These are phyloP conservation scores for Fagopyrum tataricum DNA, from an alignment of 148 eudicot species.

Conservation along the genomic window DNA sequence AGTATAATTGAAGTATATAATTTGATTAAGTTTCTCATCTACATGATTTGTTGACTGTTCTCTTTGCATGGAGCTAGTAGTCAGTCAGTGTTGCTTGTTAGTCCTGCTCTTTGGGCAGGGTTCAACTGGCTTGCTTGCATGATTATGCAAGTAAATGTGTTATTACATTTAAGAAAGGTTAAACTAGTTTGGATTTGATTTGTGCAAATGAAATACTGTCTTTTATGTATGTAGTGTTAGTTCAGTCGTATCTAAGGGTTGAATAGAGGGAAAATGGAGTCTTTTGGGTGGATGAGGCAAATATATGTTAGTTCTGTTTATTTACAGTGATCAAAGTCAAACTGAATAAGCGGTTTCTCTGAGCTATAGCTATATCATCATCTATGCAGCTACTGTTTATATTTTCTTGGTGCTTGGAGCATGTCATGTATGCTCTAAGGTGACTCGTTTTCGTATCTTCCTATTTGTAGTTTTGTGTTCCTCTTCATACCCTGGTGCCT, in stretches of 20 bases:
- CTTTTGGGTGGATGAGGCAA: background rate
- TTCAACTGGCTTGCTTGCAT: background rate
- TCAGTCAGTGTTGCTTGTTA: background rate
- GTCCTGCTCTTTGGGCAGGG: background rate
- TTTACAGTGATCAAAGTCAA: background rate
- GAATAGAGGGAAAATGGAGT: background rate
- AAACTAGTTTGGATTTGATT: background rate
- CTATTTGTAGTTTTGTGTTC: constrained; percentile 50
- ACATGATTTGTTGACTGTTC: background rate
- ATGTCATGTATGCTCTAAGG: background rate
- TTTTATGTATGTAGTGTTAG: background rate
- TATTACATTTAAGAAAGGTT: background rate
- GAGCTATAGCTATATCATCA: background rate
- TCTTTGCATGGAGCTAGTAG: background rate
- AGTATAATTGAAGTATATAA: background rate
- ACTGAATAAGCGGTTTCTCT: background rate
- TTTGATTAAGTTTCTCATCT: no score
- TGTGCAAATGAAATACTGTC: background rate
- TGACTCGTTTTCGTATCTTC: constrained; percentile 8
- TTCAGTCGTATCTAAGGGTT: background rate
- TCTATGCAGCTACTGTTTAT: background rate
- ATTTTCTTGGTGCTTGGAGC: background rate
- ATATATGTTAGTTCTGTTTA: background rate
- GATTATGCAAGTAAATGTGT: background rate
- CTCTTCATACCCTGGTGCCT: constrained; percentile 87